Evolutionary conservation across 1,139 yeast genomes (phyloP), one percentile per base, ranked within the genome.

Genomic region (Debaryomyces psychrophilus): DNA sequence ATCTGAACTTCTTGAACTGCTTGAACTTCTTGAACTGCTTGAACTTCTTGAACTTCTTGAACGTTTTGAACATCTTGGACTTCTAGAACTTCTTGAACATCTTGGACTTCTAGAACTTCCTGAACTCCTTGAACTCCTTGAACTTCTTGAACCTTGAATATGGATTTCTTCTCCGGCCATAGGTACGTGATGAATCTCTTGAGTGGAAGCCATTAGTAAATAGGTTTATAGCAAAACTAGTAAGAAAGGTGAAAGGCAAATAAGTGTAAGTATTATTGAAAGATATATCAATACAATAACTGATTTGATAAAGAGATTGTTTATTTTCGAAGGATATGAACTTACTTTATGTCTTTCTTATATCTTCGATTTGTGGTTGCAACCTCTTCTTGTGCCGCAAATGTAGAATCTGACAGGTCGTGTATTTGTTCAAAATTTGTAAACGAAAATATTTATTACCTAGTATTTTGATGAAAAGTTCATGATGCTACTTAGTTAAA

Each of bases 211-310:
- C 41, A 38, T 38, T 38, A 20, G 18, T 18, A n/a, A 8, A 9
- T 9, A 26, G 17, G 18, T 11, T 11, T 29, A 23, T 20, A 23
- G n/a, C 17, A 37, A 14, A 28, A 26, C 31, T 29, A 43, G 34
- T 17, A 37, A 43, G 45, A 43, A 43, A 43, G 41, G 35, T 31
- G 40, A 36, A 29, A 37, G 37, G 37, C 33, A 43, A 37, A 37
- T 43, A 37, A 43, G 31, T 17, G n/a, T 29, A 8, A 25, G 12
- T 14, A 6, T 23, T 15, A 37, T 37, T 36, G 22, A 34, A 34
- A 28, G 31, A 28, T 28, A 12, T 28, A 28, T 28, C 31, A 4
- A 29, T 14, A 29, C 33, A 29, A 29, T 29, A 29, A 29, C 11
- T 29, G 18, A 29, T 2, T 29, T 15, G 8, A 14, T 15, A 15